Conservation (phyloP, 495 filamentous ascomycete genomes). For the Hypoxylon subgilvum region DNA sequence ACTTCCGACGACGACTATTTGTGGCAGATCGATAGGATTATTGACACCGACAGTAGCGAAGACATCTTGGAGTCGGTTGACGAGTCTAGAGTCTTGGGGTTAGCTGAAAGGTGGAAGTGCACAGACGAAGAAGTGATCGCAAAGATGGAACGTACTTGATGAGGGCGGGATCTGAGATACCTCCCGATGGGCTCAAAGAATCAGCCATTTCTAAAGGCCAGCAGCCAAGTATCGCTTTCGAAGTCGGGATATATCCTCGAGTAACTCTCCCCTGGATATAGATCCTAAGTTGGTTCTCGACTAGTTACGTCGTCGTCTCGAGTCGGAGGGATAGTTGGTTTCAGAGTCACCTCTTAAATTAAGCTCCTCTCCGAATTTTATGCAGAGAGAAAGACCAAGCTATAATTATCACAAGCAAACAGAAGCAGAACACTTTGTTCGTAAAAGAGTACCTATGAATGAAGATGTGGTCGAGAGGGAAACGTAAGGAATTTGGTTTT, state of each 20-base stretch:
- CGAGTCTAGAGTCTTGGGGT: slow-evolving; percentile 66
- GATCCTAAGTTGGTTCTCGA: not conserved
- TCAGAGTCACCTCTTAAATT: slow-evolving; percentile 11
- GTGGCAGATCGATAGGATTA: slow-evolving; percentile 98
- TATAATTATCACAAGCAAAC: slow-evolving; percentile 26
- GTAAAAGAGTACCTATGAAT: slow-evolving; percentile 8
- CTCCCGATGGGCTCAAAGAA: slow-evolving; percentile 51
- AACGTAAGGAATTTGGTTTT: slow-evolving; percentile 15
- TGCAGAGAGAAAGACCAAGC: not conserved
- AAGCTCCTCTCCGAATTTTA: slow-evolving; percentile 6
- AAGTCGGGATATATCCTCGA: slow-evolving; percentile 8
- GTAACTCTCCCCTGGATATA: slow-evolving; percentile 1
- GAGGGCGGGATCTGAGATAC: slow-evolving; percentile 65
- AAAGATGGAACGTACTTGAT: slow-evolving; percentile 58
- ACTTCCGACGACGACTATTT: slow-evolving; percentile 98
- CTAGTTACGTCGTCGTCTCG: slow-evolving; percentile 2
- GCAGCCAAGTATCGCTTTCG: slow-evolving; percentile 2
- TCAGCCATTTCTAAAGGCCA: slow-evolving; percentile 33
- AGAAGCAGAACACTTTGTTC: slow-evolving; percentile 28
- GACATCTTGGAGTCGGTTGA: slow-evolving; percentile 99
- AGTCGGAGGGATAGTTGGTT: slow-evolving; percentile 8
- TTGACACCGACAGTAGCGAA: slow-evolving; percentile 98
- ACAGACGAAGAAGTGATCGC: slow-evolving; percentile 35
- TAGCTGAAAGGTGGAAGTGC: slow-evolving; percentile 26
- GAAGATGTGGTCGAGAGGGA: slow-evolving; percentile 13